Conservation (phyloP, 2,329 filamentous ascomycete genomes). For the Curvularia sp. region DNA sequence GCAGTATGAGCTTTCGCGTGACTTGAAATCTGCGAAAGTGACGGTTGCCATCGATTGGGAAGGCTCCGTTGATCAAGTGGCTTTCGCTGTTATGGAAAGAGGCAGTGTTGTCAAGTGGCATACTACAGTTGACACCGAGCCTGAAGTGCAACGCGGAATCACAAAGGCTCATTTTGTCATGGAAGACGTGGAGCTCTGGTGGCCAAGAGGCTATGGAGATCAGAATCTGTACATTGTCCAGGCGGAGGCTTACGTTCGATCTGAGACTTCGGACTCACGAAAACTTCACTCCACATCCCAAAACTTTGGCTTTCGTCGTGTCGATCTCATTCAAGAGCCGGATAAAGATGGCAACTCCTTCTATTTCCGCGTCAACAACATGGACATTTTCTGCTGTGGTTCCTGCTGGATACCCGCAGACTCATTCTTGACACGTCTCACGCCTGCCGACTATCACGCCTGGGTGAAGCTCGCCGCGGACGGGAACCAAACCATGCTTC, state of each 20-base stretch:
- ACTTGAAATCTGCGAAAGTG: slow-evolving; percentile 13
- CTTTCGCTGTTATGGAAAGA: slow-evolving; percentile 2
- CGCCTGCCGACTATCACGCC: slow-evolving; percentile 68
- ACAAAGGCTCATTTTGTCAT: slow-evolving; percentile 51
- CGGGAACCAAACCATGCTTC: slow-evolving; percentile 81
- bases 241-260: slow-evolving; percentile 4
- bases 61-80: slow-evolving; percentile 1
- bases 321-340: slow-evolving; percentile 55
- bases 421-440: slow-evolving; percentile 76
- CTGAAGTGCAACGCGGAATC: slow-evolving; percentile 35
- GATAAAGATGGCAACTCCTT: slow-evolving; percentile 73
- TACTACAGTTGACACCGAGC: not conserved
- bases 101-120: not conserved
- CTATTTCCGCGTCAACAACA: slow-evolving; percentile 78
- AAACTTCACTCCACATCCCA: slow-evolving; percentile 9
- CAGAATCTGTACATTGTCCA: slow-evolving; percentile 73
- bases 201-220: slow-evolving; percentile 75
- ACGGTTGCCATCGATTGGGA: not conserved
- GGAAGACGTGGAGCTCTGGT: slow-evolving; percentile 73
- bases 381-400: slow-evolving; percentile 81
- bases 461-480: slow-evolving; percentile 79
- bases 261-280: not conserved
- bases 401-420: slow-evolving; percentile 87
- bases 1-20: slow-evolving; percentile 61
- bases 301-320: slow-evolving; percentile 66